Percentiles rank a stretch among this genome's conserved stretches.
phyloP scores from a whole-genome alignment of 208 protist species.

The Strigomonas galati region DNA sequence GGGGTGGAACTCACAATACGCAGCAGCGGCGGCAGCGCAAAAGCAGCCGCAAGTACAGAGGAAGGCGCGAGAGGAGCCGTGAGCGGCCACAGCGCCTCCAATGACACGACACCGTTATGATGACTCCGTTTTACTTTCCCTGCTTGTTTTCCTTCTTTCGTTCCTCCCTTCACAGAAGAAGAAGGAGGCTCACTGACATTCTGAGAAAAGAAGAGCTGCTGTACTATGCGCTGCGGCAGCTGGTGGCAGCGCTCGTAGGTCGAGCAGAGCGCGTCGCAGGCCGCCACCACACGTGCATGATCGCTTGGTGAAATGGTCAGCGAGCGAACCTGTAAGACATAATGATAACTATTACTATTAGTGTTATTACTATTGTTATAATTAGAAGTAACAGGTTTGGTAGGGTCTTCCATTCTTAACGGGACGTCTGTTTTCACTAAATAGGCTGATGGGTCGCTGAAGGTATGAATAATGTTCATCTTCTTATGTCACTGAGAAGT shows the following conservation, averaged over 20 bases:
- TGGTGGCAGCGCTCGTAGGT: neutral
- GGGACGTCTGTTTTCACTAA: slow-evolving; percentile 3
- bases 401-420: neutral
- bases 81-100: slow-evolving; percentile 3
- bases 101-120: neutral
- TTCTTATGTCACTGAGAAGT: neutral
- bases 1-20: neutral
- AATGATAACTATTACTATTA: neutral
- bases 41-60: neutral
- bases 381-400: too few relatives aligned
- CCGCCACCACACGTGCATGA: neutral
- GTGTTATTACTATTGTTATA: neutral
- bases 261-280: neutral
- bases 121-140: too few relatives aligned
- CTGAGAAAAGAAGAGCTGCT: neutral
- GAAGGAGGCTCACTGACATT: neutral
- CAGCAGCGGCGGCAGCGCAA: neutral
- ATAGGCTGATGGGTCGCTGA: slow-evolving; percentile 1
- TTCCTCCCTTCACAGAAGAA: too few relatives aligned
- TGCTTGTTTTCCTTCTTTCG: too few relatives aligned
- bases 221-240: neutral
- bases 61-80: neutral
- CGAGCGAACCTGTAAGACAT: neutral
- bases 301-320: neutral
- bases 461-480: slow-evolving; percentile 1